phyloP scores from a whole-genome alignment of 2,329 filamentous ascomycete genomes.

The Penicillium italicum region DNA sequence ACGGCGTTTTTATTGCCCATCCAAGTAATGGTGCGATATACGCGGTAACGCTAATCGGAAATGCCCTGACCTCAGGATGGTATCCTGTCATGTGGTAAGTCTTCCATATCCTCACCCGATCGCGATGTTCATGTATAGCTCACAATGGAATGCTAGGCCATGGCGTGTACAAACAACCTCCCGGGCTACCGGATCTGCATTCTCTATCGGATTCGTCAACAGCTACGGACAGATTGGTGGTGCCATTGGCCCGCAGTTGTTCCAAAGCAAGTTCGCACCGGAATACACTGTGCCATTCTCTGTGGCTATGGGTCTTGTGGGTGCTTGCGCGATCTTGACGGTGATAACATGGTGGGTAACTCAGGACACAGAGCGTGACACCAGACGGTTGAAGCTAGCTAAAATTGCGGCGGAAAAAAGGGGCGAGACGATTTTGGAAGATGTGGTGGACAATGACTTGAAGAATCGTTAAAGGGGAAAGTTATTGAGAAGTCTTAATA shows the following conservation, averaged over 20 bases:
- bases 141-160: slow-evolving; percentile 29
- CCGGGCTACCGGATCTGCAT: slow-evolving; percentile 49
- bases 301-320: slow-evolving; percentile 46
- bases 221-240: slow-evolving; percentile 51
- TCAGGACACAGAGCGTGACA: slow-evolving; percentile 44
- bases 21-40: slow-evolving; percentile 49
- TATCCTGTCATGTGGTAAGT: slow-evolving; percentile 48
- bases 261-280: slow-evolving; percentile 45
- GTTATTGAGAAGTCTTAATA: not conserved
- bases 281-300: slow-evolving; percentile 46
- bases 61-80: slow-evolving; percentile 44
- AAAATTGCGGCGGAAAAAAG: slow-evolving; percentile 42
- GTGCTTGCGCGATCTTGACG: slow-evolving; percentile 42
- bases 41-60: slow-evolving; percentile 47
- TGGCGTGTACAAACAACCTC: slow-evolving; percentile 51
- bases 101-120: not conserved
- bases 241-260: slow-evolving; percentile 49
- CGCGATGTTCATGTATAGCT: not conserved
- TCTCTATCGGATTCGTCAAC: slow-evolving; percentile 51
- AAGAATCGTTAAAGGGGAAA: slow-evolving; percentile 12
- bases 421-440: slow-evolving; percentile 44
- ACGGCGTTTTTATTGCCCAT: slow-evolving; percentile 46
- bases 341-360: slow-evolving; percentile 48
- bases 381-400: slow-evolving; percentile 44
- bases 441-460: slow-evolving; percentile 42